Evolutionary conservation across 2,329 filamentous ascomycete genomes (phyloP).

Genomic region (Apiospora rasikravindrae): DNA sequence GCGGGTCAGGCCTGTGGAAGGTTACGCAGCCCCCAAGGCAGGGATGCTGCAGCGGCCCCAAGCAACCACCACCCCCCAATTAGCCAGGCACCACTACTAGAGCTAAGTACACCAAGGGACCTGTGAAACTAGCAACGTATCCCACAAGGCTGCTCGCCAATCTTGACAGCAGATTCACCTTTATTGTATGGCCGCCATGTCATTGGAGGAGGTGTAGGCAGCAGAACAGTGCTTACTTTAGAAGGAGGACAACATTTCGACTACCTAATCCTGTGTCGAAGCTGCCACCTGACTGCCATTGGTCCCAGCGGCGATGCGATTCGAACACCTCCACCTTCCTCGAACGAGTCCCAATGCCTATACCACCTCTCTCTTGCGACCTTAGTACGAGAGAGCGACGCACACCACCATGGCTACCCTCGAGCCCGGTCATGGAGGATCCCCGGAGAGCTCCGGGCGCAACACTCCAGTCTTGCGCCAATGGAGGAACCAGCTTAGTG

Average conservation of each 20-base stretch:
- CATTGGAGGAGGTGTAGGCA: neutral
- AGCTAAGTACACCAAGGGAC: neutral
- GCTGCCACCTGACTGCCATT: neutral
- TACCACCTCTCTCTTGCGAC: constrained; percentile 26
- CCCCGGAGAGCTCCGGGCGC: constrained; percentile 84
- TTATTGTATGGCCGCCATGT: neutral
- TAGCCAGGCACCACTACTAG: constrained; percentile 16
- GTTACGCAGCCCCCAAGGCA: neutral
- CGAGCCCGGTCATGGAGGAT: constrained; percentile 63
- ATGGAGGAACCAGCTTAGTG: constrained; percentile 77
- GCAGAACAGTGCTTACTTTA: neutral
- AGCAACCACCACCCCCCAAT: neutral
- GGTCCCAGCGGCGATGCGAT: constrained; percentile 24
- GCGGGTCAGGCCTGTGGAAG: constrained; percentile 2
- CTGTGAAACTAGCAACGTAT: constrained; percentile 20
- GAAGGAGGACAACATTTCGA: constrained; percentile 1
- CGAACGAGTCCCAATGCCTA: neutral
- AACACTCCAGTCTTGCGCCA: constrained; percentile 76
- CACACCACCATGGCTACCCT: constrained; percentile 56
- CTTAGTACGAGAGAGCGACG: constrained; percentile 32
- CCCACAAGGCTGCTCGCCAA: constrained; percentile 9
- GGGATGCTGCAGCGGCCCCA: neutral
- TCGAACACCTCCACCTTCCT: neutral
- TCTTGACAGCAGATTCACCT: neutral
- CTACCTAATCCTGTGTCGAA: neutral